Conservation (phyloP, 345 rosid species). For the Mallotus nudiflorus region DNA sequence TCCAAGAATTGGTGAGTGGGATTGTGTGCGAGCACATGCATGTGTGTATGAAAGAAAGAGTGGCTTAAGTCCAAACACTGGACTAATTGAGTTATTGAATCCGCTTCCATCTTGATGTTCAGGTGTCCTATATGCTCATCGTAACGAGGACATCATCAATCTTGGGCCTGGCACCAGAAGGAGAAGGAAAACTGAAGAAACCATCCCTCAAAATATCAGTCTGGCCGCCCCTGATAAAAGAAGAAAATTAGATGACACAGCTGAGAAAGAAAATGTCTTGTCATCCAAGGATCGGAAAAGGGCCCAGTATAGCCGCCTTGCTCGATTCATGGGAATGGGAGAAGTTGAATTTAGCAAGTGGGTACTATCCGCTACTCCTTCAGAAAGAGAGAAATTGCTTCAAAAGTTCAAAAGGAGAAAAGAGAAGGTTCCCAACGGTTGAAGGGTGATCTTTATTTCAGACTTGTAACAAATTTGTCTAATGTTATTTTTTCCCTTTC, state of each 20-base stretch:
- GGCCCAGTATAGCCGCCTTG: slow-evolving; percentile 50
- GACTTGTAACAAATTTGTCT: not conserved
- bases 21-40: not conserved
- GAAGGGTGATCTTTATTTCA: not conserved
- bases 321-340: slow-evolving; percentile 63
- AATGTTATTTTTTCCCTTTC: not conserved
- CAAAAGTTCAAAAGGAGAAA: slow-evolving; percentile 51
- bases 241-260: slow-evolving; percentile 20
- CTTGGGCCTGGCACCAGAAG: slow-evolving; percentile 25
- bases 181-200: slow-evolving; percentile 16
- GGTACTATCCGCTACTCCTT: slow-evolving; percentile 49
- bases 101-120: slow-evolving; percentile 11
- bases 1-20: not conserved
- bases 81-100: not conserved
- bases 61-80: too few species aligned
- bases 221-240: slow-evolving; percentile 14
- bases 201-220: slow-evolving; percentile 19
- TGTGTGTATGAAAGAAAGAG: not conserved
- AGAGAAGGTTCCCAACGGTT: slow-evolving; percentile 27
- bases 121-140: slow-evolving; percentile 81
- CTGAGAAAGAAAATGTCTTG: slow-evolving; percentile 21
- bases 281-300: slow-evolving; percentile 43
- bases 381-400: slow-evolving; percentile 51
- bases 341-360: slow-evolving; percentile 73
- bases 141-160: slow-evolving; percentile 77